Evolutionary conservation across 495 filamentous ascomycete genomes (phyloP), one percentile per base, ranked within the genome.

Genomic region (Achaetomiella virescens): DNA sequence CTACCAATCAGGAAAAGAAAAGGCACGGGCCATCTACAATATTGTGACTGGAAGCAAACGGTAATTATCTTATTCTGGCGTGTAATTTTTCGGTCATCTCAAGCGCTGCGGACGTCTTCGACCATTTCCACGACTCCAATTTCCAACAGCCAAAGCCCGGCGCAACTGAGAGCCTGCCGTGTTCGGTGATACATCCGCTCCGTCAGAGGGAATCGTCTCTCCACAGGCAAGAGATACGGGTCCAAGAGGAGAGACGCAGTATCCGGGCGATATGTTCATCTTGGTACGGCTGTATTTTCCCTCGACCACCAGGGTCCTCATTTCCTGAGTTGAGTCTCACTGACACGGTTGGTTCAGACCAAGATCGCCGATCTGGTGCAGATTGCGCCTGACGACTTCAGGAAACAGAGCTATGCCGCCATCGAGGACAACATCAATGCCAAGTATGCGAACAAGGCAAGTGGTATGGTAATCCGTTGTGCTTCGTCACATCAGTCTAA

Each of bases 391-490:
- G 76, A 89, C 63, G 87, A 96, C 64, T 93, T 97, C 66, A 75
- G 81, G 35, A 92, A 90, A 63, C 78, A 83, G 45, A 91, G 87
- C 62, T 74, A 76, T 6, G 79, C 86, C 33, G 88, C 89, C 2
- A 84, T 98, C 56, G 89, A 96, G 70, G 91, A 97, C 69, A 89
- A 88, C 59, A 91, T 98, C 73, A 96, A 97, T 62, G 80, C 83
- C 53, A 98, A 97, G 73, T 98, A 96, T 70, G 84, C 92, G 49
- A 95, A 98, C 75, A 92, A 90, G 70, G 87, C 90, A 48, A 54
- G 75, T 14, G 8, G 8, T 36, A 17, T 4, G 9, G 27, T 31
- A 9, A 31, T 31, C 24, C 20, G 36, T 38, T 38, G 6, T n/a
- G 31, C 21, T 38, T 6, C 21, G n/a, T n/a, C n/a, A n/a, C n/a